Conservation (phyloP, 495 filamentous ascomycete species). For the Aspergillus taichungensis region DNA sequence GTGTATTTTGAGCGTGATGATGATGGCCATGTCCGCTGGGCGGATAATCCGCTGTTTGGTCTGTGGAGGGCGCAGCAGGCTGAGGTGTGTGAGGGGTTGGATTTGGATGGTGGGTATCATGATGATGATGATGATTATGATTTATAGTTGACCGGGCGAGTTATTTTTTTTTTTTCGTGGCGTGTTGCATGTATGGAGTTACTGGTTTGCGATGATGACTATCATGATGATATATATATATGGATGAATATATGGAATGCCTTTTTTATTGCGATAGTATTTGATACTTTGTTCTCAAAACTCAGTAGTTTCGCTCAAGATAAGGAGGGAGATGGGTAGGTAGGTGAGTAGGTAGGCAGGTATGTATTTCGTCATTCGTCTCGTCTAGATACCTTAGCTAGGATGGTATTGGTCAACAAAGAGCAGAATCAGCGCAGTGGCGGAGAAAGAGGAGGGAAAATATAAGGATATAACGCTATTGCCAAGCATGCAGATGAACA, state of each 20-base stretch:
- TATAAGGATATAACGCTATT: too few species aligned
- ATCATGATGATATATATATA: background rate
- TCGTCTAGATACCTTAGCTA: too few species aligned
- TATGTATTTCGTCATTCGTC: too few species aligned
- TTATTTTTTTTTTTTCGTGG: background rate
- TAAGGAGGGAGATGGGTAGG: too few species aligned
- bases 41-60: slow-evolving; percentile 29
- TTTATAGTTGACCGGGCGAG: background rate
- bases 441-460: too few species aligned
- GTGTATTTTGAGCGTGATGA: slow-evolving; percentile 35
- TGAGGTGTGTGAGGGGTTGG: slow-evolving; percentile 31
- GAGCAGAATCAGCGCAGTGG: too few species aligned
- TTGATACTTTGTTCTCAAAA: too few species aligned
- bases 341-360: too few species aligned
- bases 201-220: background rate
- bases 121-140: slow-evolving; percentile 6
- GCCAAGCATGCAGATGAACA: too few species aligned
- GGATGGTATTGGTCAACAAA: too few species aligned
- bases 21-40: slow-evolving; percentile 28
- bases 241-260: slow-evolving; percentile 1
- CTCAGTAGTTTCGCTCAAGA: too few species aligned
- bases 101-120: slow-evolving; percentile 22
- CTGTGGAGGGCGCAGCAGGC: slow-evolving; percentile 29
- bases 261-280: background rate
- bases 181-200: background rate